phyloP scores from a whole-genome alignment of 2,329 filamentous ascomycete species.

The Penicillium rolfsii region DNA sequence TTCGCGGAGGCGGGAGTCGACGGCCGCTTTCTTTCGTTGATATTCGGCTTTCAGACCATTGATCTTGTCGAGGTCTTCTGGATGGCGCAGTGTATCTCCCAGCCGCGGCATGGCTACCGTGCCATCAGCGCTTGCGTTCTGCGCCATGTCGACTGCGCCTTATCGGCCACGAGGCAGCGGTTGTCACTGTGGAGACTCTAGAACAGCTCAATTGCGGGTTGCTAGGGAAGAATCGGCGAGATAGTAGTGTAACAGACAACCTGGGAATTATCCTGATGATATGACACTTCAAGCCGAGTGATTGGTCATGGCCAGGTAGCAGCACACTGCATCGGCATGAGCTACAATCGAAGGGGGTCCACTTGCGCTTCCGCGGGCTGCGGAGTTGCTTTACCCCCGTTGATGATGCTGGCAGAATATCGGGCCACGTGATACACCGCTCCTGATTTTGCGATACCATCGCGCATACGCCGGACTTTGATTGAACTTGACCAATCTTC shows the following conservation, averaged over 20 bases:
- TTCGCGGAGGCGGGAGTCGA: slow-evolving; percentile 86
- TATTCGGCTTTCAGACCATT: slow-evolving; percentile 87
- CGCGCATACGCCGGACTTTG: slow-evolving; percentile 13
- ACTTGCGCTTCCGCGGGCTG: slow-evolving; percentile 14
- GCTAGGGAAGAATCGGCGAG: slow-evolving; percentile 6
- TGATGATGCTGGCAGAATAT: slow-evolving; percentile 23
- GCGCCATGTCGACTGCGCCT: slow-evolving; percentile 39
- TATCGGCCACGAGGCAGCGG: slow-evolving; percentile 10
- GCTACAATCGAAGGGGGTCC: slow-evolving; percentile 6
- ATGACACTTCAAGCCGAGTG: not conserved
- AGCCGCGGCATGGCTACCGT: slow-evolving; percentile 71
- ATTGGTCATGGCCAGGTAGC: slow-evolving; percentile 8
- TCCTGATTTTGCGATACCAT: slow-evolving; percentile 22
- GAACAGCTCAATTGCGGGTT: slow-evolving; percentile 13
- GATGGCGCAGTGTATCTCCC: slow-evolving; percentile 88
- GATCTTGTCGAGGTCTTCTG: slow-evolving; percentile 97
- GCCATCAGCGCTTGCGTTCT: slow-evolving; percentile 57
- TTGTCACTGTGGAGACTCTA: slow-evolving; percentile 4
- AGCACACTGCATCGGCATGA: slow-evolving; percentile 13
- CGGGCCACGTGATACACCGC: slow-evolving; percentile 40
- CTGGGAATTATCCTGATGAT: not conserved
- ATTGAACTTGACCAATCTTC: slow-evolving; percentile 5
- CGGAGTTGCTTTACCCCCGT: slow-evolving; percentile 21
- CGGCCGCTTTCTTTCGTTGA: slow-evolving; percentile 85
- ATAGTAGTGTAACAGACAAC: slow-evolving; percentile 1